Evolutionary conservation across 2,329 filamentous ascomycete genomes (phyloP).

Genomic region (Arthrobotrys iridis): DNA sequence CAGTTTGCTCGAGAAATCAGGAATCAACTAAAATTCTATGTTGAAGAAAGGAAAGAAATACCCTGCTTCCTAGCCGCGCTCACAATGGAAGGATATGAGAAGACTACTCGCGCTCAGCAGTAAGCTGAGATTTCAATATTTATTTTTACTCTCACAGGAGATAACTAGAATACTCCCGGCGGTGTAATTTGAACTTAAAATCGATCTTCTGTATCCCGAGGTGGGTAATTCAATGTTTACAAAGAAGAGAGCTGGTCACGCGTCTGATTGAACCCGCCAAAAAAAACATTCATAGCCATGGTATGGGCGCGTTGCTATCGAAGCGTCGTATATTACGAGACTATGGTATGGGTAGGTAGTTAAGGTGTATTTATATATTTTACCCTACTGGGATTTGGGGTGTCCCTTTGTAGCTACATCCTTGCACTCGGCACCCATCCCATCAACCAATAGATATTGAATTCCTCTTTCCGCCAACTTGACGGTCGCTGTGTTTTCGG

Average conservation of each 20-base stretch:
- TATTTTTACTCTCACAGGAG: too few relatives aligned
- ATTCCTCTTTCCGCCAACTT: conserved; percentile 78
- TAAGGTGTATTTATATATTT: too few relatives aligned
- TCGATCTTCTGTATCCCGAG: too few relatives aligned
- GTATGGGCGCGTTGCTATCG: too few relatives aligned
- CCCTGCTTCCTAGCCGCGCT: conserved; percentile 58
- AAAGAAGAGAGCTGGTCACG: too few relatives aligned
- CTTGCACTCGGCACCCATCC: conserved; percentile 83
- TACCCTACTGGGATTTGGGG: conserved; percentile 58
- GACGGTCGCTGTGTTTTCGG: conserved; percentile 77
- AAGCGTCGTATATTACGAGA: too few relatives aligned
- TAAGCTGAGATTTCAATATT: conserved; percentile 14
- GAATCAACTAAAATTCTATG: conserved; percentile 93
- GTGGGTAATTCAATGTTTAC: too few relatives aligned
- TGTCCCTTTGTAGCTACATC: conserved; percentile 86
- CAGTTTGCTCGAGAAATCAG: conserved; percentile 85
- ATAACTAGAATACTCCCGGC: too few relatives aligned
- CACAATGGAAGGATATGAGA: conserved; percentile 58
- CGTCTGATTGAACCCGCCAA: too few relatives aligned
- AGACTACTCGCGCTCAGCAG: conserved; percentile 57
- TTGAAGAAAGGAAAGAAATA: conserved; percentile 74
- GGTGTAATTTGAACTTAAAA: too few relatives aligned
- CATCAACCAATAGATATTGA: conserved; percentile 75
- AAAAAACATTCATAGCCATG: too few relatives aligned
- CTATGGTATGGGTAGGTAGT: too few relatives aligned